Base-by-base conservation (phyloP, 2,329 filamentous ascomycete species). In the Nannizzia gypsea region DNA sequence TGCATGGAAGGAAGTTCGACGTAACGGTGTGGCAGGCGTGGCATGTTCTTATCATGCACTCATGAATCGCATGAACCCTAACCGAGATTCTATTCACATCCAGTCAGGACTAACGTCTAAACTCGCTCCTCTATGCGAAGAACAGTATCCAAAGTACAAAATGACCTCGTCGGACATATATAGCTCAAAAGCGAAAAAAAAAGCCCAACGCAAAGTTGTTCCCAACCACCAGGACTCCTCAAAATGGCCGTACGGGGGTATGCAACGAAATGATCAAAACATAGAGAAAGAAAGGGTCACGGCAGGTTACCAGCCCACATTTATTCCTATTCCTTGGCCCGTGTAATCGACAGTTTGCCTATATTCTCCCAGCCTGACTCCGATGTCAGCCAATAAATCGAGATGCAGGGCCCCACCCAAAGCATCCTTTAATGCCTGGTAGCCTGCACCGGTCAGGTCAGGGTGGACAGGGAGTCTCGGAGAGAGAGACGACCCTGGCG, bases 401-500 rank as follows among this genome's bases (percentile, higher is more conserved):
- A 97, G 73, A 72, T 87, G 88, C 65, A 97, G 72, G 24, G 78
- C 80, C 0, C 92, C 91, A 0, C 92, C 92, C 0, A 97, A 72
- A 9, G 92, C 92, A 66, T 85, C 84, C 66, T 79, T 83, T 13
- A 97, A 78, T 58, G 88, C 89, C 44, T 90, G 89, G 66, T 92
- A 95, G 1, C 92, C 93, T 9, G 95, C 83, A 13, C 84, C 85
- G 13, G 83, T 85, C 17, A 90, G 70, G 36, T 83, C 85, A 87
- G 91, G 92, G 44, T 87, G 80, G 0, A 97, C 92, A 0, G 92
- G 91, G 46, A 99, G 70, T 60, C 81, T 81, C 0, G 92, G 92
- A 0, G 87, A 89, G 60, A 81, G 75, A 1, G 85, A 88, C 0
- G 82, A 70, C 0, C 90, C 89, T 0, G 91, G 90, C 0, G 86